These are phyloP conservation scores for button mushroom (Agaricus bisporus) DNA, from an alignment of 768 basidiomycete genomes.

Conservation along the genomic window DNA sequence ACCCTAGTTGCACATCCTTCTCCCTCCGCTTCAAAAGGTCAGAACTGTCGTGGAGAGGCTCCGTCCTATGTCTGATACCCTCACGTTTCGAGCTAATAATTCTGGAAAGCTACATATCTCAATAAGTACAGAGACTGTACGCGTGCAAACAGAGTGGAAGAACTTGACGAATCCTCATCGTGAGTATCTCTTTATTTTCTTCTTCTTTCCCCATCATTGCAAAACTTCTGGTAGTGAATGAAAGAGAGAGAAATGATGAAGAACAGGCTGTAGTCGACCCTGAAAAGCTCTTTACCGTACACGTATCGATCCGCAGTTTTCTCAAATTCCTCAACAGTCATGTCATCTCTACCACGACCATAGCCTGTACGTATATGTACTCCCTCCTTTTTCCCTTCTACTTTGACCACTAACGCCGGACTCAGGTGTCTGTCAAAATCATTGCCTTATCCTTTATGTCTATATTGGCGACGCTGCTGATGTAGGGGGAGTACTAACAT, in stretches of 20 bases:
- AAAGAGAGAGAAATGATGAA: conserved; percentile 27
- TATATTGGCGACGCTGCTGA: conserved; percentile 79
- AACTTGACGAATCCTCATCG: conserved; percentile 62
- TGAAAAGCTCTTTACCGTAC: conserved; percentile 53
- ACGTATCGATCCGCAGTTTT: conserved; percentile 69
- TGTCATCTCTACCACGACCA: conserved; percentile 76
- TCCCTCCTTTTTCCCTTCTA: neutral
- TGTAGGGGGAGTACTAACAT: conserved; percentile 81
- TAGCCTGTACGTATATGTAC: conserved; percentile 67
- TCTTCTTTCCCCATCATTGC: neutral
- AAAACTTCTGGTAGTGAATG: conserved; percentile 12
- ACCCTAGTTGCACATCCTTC: conserved; percentile 64
- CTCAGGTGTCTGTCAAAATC: conserved; percentile 72
- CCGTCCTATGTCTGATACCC: conserved; percentile 59
- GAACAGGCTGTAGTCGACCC: conserved; percentile 41
- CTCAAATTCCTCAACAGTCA: conserved; percentile 78
- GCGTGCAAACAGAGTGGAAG: conserved; percentile 74
- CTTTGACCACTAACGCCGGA: neutral
- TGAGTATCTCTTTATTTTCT: conserved; percentile 16
- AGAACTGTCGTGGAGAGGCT: conserved; percentile 78
- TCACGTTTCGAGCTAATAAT: conserved; percentile 65
- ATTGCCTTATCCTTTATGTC: conserved; percentile 84
- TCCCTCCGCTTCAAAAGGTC: conserved; percentile 69
- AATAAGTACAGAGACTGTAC: conserved; percentile 67
- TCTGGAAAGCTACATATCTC: conserved; percentile 47